phyloP scores from a whole-genome alignment of 306 rosid genomes.

The Fragaria ananassa region DNA sequence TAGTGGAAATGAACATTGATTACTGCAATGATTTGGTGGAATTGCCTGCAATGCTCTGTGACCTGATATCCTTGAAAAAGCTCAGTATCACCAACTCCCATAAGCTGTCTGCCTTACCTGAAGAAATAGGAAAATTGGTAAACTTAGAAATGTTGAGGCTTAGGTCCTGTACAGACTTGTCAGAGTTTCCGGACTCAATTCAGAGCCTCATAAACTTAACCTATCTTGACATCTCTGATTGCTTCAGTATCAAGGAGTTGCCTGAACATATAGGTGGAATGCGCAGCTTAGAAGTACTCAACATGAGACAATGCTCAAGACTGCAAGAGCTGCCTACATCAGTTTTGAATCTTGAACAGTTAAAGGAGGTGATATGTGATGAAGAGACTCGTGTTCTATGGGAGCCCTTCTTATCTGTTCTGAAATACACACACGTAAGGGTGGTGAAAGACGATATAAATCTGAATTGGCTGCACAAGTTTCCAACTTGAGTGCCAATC shows the following conservation, averaged over 20 bases:
- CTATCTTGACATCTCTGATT: conserved; percentile 49
- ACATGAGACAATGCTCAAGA: conserved; percentile 40
- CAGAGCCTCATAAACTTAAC: conserved; percentile 22
- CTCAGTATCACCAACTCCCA: conserved; percentile 61
- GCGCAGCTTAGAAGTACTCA: conserved; percentile 26
- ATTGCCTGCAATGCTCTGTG: conserved; percentile 38
- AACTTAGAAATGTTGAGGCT: conserved; percentile 49
- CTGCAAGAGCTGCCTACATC: conserved; percentile 45
- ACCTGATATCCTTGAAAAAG: conserved; percentile 34
- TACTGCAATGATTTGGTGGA: conserved; percentile 43
- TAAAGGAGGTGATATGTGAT: conserved; percentile 44
- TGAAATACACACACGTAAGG: background rate
- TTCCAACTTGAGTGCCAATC: background rate
- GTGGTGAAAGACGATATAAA: conserved; percentile 11
- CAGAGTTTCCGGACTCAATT: conserved; percentile 42
- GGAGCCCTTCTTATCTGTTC: background rate
- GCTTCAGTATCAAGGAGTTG: conserved; percentile 35
- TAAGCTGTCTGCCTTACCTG: conserved; percentile 41
- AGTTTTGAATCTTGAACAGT: conserved; percentile 28
- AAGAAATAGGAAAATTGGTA: conserved; percentile 33
- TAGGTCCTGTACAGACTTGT: conserved; percentile 44
- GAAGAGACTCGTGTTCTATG: conserved; percentile 17
- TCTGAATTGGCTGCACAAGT: conserved; percentile 15
- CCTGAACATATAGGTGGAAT: conserved; percentile 50
- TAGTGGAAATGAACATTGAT: conserved; percentile 49